Percentiles rank a stretch among this genome's conserved stretches.
phyloP scores from a whole-genome alignment of 805 yeast genomes.

The Yarrowia keelungensis region DNA sequence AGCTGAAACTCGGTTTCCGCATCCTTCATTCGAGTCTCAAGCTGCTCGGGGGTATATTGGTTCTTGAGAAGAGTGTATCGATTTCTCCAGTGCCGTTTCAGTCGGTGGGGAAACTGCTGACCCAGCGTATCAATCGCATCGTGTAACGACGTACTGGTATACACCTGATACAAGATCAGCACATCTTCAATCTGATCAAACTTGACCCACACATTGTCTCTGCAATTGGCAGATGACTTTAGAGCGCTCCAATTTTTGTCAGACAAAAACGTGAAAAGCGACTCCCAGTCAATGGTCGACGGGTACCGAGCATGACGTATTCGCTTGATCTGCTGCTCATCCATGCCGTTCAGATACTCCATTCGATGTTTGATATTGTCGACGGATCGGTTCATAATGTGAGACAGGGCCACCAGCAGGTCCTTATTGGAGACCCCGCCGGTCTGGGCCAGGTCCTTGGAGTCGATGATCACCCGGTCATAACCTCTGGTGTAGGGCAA shows the following conservation, averaged over 20 bases:
- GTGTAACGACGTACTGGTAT: constrained; percentile 10
- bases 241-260: constrained; percentile 12
- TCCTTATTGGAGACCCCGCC: background rate
- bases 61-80: constrained; percentile 20
- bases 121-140: constrained; percentile 33
- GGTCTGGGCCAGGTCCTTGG: constrained; percentile 30
- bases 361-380: constrained; percentile 3
- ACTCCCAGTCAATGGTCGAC: constrained; percentile 30
- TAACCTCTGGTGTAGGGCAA: constrained; percentile 33
- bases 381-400: constrained; percentile 7
- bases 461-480: constrained; percentile 36
- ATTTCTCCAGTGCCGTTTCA: constrained; percentile 8
- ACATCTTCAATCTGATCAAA: constrained; percentile 24
- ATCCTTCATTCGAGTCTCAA: background rate
- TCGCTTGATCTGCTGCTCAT: constrained; percentile 11
- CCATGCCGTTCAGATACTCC: constrained; percentile 12
- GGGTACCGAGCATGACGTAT: constrained; percentile 28
- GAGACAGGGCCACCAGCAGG: constrained; percentile 5
- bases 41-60: constrained; percentile 15
- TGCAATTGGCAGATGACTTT: background rate
- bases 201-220: constrained; percentile 20
- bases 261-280: constrained; percentile 13
- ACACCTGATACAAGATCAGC: background rate
- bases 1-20: background rate
- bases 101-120: constrained; percentile 18